Evolutionary conservation across 2,329 filamentous ascomycete species (phyloP), one percentile per base, ranked within the genome.

Genomic region (Sporothrix humicola): DNA sequence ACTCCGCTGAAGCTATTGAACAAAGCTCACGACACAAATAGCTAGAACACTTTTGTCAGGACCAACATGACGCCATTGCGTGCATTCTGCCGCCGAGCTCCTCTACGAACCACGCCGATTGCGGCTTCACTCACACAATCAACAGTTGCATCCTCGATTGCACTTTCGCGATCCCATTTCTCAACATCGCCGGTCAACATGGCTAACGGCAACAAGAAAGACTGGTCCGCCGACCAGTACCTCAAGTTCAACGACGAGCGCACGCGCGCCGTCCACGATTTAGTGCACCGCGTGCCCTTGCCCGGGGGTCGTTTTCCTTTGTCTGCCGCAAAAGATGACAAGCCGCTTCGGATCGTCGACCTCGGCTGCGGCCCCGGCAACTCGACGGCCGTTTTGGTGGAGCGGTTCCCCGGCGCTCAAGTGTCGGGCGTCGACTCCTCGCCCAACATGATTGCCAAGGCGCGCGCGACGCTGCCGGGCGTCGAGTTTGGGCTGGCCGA

Each of bases 301-400:
- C 76, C 75, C 0, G 73, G 73, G 23, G 80, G 73, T 26, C 72
- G 26, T 9, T 65, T 74, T 15, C 74, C 75, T 0, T 44, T 56
- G n/a, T 61, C 54, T 2, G 59, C 23, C 23, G 23, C 23, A 44
- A 15, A 48, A 65, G 13, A 66, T n/a, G 20, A 15, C 9, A 17
- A 26, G 80, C 86, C n/a, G 3, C 77, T 80, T 10, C 80, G 78
- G 42, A 84, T 90, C 76, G 81, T 88, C 76, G 88, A 90, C 74
- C 81, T 90, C 0, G 88, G 88, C 76, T 90, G 88, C 78, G 88
- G 88, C 0, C 88, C 88, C 0, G 88, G 86, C 5, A 90, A 89
- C 80, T 88, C 86, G 2, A 90, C 88, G 0, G 79, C 80, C 0
- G 83, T 85, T 0, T 82, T 90, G 1, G 79, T 80, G 4, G 76